phyloP scores from a whole-genome alignment of 2,329 filamentous ascomycete species.

The Xylariaceae sp. region DNA sequence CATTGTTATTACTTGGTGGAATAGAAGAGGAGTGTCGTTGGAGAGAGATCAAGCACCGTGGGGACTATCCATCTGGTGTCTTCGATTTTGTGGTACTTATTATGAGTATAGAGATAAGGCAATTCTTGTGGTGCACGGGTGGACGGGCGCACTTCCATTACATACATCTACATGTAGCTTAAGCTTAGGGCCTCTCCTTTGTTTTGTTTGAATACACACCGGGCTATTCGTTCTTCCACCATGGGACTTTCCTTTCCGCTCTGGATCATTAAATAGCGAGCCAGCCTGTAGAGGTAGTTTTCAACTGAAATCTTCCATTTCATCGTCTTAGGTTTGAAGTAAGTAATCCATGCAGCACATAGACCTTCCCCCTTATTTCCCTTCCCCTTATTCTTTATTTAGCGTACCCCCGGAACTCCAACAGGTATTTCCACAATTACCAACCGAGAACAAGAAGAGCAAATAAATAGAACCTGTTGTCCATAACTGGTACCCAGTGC shows the following conservation, averaged over 20 bases:
- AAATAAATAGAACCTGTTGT: constrained; percentile 2
- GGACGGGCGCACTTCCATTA: too few species aligned
- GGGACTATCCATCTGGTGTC: too few species aligned
- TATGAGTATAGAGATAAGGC: too few species aligned
- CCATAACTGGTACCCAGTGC: background rate
- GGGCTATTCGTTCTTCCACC: background rate
- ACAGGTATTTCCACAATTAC: constrained; percentile 16
- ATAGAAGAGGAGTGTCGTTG: too few species aligned
- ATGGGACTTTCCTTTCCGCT: background rate
- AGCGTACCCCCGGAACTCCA: too few species aligned
- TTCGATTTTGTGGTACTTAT: too few species aligned
- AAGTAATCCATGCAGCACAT: background rate
- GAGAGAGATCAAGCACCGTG: too few species aligned
- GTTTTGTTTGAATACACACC: constrained; percentile 6
- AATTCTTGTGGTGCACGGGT: too few species aligned
- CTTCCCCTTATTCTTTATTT: too few species aligned
- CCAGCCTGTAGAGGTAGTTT: background rate
- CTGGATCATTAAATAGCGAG: background rate
- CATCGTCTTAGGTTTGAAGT: background rate
- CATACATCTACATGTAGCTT: constrained; percentile 6
- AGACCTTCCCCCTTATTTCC: background rate
- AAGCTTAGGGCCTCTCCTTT: background rate
- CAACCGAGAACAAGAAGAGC: background rate
- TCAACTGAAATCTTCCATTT: background rate
- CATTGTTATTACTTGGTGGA: too few species aligned